Conservation (phyloP, 2,329 filamentous ascomycete species). For the Teratosphaeria nubilosa region DNA sequence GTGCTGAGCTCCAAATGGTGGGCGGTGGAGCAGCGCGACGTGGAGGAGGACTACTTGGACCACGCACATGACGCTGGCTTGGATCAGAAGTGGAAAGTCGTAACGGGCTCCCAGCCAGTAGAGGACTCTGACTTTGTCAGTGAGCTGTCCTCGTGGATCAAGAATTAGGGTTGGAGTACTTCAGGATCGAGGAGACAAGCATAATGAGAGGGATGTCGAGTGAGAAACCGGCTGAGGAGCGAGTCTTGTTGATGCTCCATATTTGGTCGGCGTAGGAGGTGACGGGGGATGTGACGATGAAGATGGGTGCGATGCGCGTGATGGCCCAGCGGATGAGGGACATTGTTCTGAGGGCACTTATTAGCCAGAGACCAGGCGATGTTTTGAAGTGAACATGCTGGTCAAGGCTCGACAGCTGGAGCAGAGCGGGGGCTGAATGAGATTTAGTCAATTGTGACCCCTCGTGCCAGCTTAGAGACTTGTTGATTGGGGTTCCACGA, state of each 20-base stretch:
- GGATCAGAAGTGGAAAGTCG: constrained; percentile 47
- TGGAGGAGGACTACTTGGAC: constrained; percentile 51
- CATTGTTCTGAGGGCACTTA: constrained; percentile 19
- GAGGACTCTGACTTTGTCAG: constrained; percentile 40
- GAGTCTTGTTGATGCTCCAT: constrained; percentile 50
- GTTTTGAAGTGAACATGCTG: background rate
- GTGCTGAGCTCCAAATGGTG: constrained; percentile 26
- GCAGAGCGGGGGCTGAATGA: background rate
- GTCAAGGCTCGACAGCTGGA: background rate
- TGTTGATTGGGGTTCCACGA: background rate
- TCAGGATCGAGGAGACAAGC: constrained; percentile 54
- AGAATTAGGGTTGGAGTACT: constrained; percentile 31
- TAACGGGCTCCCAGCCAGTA: constrained; percentile 57
- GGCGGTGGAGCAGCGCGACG: constrained; percentile 50
- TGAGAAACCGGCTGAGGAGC: constrained; percentile 53
- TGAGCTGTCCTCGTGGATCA: background rate
- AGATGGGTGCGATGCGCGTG: constrained; percentile 27
- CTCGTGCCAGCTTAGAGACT: background rate
- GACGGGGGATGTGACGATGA: constrained; percentile 51
- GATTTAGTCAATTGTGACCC: background rate
- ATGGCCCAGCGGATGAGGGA: constrained; percentile 24
- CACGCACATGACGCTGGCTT: constrained; percentile 50
- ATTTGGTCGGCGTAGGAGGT: constrained; percentile 60
- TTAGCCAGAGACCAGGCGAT: background rate
- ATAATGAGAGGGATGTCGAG: constrained; percentile 59